These are phyloP conservation scores for Teratosphaeria pseudoeucalypti DNA, from an alignment of 2,329 filamentous ascomycete genomes.

Conservation along the genomic window DNA sequence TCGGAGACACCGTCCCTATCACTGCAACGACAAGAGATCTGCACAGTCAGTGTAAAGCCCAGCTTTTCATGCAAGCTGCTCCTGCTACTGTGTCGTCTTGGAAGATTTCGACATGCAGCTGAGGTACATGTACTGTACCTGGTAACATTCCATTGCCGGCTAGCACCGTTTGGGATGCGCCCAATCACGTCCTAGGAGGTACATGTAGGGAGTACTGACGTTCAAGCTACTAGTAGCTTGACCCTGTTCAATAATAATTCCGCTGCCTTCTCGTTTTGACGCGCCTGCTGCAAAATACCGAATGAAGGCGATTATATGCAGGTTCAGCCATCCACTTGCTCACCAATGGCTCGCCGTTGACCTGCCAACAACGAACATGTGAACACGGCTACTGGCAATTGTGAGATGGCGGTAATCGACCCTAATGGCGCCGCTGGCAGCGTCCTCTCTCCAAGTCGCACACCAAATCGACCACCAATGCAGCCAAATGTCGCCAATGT, in stretches of 20 bases:
- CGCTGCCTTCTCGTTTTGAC: background rate
- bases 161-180: background rate
- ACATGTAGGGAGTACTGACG: no score
- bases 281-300: no score
- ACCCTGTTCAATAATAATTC: background rate
- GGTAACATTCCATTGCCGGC: background rate
- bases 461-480: conserved; percentile 13
- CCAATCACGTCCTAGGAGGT: background rate
- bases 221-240: background rate
- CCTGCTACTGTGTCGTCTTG: background rate
- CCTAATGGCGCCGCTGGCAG: conserved; percentile 3
- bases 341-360: background rate
- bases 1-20: no score
- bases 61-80: no score
- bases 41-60: no score
- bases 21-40: no score
- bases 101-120: background rate
- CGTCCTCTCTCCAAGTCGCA: conserved; percentile 12
- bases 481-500: conserved; percentile 80
- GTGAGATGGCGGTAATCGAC: conserved; percentile 8
- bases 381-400: background rate
- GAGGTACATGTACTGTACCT: no score
- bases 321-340: background rate
- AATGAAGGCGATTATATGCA: background rate
- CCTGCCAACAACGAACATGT: background rate